Evolutionary conservation across 1,139 yeast genomes (phyloP), one percentile per base, ranked within the genome.

Genomic region (Debaryomyces psychrophilus): DNA sequence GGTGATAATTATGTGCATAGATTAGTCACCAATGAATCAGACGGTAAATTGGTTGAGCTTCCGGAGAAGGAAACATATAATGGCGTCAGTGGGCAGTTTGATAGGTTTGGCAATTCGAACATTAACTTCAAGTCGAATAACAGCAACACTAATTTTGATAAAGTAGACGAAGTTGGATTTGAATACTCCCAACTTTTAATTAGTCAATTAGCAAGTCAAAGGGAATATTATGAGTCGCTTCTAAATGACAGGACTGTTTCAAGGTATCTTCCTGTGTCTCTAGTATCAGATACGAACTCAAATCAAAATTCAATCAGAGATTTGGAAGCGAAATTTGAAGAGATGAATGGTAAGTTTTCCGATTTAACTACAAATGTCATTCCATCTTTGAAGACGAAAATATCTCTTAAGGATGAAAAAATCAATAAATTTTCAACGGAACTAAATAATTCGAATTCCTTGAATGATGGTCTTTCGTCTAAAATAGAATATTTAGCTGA

Each of bases 1-100:
- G 93, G 93, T 1, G 97, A 92, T 61, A 84, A 83, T 52, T 92
- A 90, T 63, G 97, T 92, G 5, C 98, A 92, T 66, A 70, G 97
- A 44, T 68, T 92, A 38, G 78, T 92, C 3, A 89, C 92, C 50
- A 90, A 89, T 64, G 93, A 89, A 58, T 75, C 85, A 0, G 96
- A 89, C 62, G 96, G 96, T 0, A 89, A 89, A 56, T 64, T 89
- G 26, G 95, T 89, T 3, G 96, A 89, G 60, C 69, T 88, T 26
- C 75, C 79, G 0, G 78, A 73, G 23, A 75, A 73, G 38, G 56
- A 51, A 23, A 48, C 53, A 11, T 9, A 26, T 43, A 31, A 77
- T 77, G 4, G 54, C 61, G 40, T 61, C 11, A 61, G 56, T 29
- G 50, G 50, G n/a, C 51, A 36, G 36, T 31, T 28, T 20, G 17